phyloP scores from a whole-genome alignment of 2,329 filamentous ascomycete genomes.

The Colletotrichum eremochloae region DNA sequence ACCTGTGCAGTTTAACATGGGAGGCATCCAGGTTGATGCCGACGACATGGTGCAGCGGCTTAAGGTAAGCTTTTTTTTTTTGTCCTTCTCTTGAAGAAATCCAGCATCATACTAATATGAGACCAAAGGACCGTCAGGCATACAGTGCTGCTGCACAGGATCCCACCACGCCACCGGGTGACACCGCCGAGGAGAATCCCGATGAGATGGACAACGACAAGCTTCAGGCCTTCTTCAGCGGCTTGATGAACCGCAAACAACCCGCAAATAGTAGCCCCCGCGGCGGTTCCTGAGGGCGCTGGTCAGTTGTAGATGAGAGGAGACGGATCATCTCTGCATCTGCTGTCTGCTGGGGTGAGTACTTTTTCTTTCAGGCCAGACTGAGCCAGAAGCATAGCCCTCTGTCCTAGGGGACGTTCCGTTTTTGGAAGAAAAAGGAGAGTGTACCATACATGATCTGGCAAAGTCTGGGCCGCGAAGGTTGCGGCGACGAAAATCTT shows the following conservation, averaged over 20 bases:
- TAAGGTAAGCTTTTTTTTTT: conserved; percentile 68
- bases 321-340: not conserved
- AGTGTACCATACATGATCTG: conserved; percentile 5
- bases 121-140: conserved; percentile 67
- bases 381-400: not conserved
- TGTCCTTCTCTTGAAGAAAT: not conserved
- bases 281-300: conserved; percentile 17
- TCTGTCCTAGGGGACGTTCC: not conserved
- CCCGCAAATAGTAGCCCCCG: conserved; percentile 32
- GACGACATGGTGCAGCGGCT: conserved; percentile 92
- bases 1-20: conserved; percentile 97
- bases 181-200: conserved; percentile 52
- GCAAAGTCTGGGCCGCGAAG: conserved; percentile 10
- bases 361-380: not conserved
- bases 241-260: conserved; percentile 68
- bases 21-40: conserved; percentile 94
- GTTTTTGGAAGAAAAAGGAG: conserved; percentile 14
- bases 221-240: conserved; percentile 71
- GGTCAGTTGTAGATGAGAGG: not conserved
- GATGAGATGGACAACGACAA: conserved; percentile 68
- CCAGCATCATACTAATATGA: conserved; percentile 43
- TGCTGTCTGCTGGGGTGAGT: not conserved
- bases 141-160: conserved; percentile 63
- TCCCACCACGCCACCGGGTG: conserved; percentile 53
- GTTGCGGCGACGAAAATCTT: conserved; percentile 2